phyloP scores from a whole-genome alignment of 73 alveolate species.

The Loxodes magnus region DNA sequence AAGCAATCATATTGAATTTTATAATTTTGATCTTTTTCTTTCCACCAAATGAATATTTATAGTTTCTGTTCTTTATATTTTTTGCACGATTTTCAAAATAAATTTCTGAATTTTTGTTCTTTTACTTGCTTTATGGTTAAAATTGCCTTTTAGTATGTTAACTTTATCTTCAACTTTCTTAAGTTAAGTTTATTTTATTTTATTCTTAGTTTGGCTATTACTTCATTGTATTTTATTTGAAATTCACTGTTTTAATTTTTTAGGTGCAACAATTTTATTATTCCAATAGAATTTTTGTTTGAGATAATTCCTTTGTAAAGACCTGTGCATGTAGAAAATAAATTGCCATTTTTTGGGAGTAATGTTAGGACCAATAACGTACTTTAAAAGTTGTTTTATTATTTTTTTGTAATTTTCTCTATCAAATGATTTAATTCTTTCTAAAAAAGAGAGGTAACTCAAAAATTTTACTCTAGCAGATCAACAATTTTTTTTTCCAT shows the following conservation, averaged over 20 bases:
- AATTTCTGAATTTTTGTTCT: slow-evolving; percentile 75
- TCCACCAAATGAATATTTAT: slow-evolving; percentile 98
- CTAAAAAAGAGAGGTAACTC: slow-evolving; percentile 14
- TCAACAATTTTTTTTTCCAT: slow-evolving; percentile 69
- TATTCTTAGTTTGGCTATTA: slow-evolving; percentile 54
- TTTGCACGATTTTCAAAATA: slow-evolving; percentile 81
- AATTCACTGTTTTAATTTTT: slow-evolving; percentile 68
- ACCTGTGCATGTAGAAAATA: slow-evolving; percentile 17
- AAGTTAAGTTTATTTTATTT: slow-evolving; percentile 73
- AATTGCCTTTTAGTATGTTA: slow-evolving; percentile 87
- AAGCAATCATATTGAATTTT: slow-evolving; percentile 72
- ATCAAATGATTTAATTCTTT: slow-evolving; percentile 17
- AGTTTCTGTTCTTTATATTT: slow-evolving; percentile 94
- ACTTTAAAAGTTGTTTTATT: slow-evolving; percentile 28
- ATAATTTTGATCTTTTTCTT: slow-evolving; percentile 66
- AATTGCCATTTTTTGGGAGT: slow-evolving; percentile 10
- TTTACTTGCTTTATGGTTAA: slow-evolving; percentile 72
- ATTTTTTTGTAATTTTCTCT: slow-evolving; percentile 28
- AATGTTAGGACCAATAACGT: slow-evolving; percentile 24
- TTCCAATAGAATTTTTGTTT: slow-evolving; percentile 82
- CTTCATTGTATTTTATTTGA: slow-evolving; percentile 68
- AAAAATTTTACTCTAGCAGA: slow-evolving; percentile 41
- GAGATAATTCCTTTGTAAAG: slow-evolving; percentile 80
- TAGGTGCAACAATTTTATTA: slow-evolving; percentile 77
- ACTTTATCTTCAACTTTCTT: slow-evolving; percentile 92